Conservation (phyloP, 1,284 basidiomycete species). For the Leccinum fallax region DNA sequence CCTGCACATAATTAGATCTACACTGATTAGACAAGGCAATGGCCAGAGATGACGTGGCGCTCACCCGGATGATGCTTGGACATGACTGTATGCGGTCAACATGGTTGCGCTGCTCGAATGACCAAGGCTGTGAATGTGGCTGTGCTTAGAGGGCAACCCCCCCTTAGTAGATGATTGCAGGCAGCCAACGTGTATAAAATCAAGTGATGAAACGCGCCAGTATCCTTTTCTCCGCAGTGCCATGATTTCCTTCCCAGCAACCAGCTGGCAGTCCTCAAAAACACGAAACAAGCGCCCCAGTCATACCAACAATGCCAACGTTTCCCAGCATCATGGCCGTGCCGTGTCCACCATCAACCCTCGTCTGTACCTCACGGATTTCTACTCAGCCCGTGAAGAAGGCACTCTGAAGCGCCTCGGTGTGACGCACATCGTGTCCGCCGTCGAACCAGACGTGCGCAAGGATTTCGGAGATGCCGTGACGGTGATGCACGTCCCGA, state of each 20-base stretch:
- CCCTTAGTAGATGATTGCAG: neutral
- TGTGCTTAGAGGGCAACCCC: constrained; percentile 7
- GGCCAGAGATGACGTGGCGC: constrained; percentile 19
- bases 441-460: constrained; percentile 52
- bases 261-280: constrained; percentile 33
- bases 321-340: constrained; percentile 32
- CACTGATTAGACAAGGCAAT: neutral
- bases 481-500: constrained; percentile 53
- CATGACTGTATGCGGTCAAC: constrained; percentile 44
- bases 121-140: constrained; percentile 22
- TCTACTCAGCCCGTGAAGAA: constrained; percentile 52
- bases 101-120: neutral
- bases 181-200: neutral
- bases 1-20: constrained; percentile 96
- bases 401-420: constrained; percentile 52
- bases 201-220: constrained; percentile 7
- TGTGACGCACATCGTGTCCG: constrained; percentile 71
- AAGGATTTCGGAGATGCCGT: constrained; percentile 51
- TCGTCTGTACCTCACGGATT: constrained; percentile 67
- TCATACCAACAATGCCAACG: constrained; percentile 1
- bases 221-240: neutral
- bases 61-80: constrained; percentile 91
- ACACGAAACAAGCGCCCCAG: constrained; percentile 17
- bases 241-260: constrained; percentile 37
- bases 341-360: constrained; percentile 55